Evolutionary conservation across 2,329 filamentous ascomycete genomes (phyloP), one percentile per base, ranked within the genome.

Genomic region (Colletotrichum liriopes): DNA sequence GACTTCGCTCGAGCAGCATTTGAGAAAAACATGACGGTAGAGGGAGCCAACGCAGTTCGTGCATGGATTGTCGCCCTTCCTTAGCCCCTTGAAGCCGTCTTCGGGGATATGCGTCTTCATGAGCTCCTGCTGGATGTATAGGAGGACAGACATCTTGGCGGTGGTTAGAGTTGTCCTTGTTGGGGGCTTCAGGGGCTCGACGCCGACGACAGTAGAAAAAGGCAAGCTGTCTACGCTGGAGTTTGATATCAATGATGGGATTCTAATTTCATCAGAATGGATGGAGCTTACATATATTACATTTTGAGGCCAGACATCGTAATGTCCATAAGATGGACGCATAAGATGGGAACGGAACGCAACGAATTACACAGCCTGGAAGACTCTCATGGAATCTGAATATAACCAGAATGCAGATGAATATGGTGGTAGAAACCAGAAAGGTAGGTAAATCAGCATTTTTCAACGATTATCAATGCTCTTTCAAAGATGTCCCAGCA

Each of bases 401-500:
- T n/a, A 54, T n/a, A 14, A 14, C 51, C 18, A 54, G 29, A 35
- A 35, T 3, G 5, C 1, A n/a, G 51, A 11, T 12, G 29, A 11
- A 20, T 35, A 5, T 35, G 3, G 8, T 35, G 18, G 29, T n/a
- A 5, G 11, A 1, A 0, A 1, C 12, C 18, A n/a, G 1, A 12
- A 20, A 6, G 1, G 1, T 2, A 54, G 51, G 18, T 14, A 14
- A 14, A 5, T 5, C n/a, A n/a, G 0, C 1, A 6, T 5, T 12
- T n/a, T 54, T 35, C 8, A 5, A 16, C 9, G 29, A n/a, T 3
- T 9, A 16, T 20, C 8, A 7, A 14, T n/a, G 51, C 4, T 18
- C 20, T 26, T 26, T 26, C n/a, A 14, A 14, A 20, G 29, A 20
- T 20, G 29, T 20, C 26, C 45, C 11, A 55, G 52, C 4, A 23